Conservation (phyloP, 2,329 filamentous ascomycete genomes). For the Colletotrichum tamarilloi region DNA sequence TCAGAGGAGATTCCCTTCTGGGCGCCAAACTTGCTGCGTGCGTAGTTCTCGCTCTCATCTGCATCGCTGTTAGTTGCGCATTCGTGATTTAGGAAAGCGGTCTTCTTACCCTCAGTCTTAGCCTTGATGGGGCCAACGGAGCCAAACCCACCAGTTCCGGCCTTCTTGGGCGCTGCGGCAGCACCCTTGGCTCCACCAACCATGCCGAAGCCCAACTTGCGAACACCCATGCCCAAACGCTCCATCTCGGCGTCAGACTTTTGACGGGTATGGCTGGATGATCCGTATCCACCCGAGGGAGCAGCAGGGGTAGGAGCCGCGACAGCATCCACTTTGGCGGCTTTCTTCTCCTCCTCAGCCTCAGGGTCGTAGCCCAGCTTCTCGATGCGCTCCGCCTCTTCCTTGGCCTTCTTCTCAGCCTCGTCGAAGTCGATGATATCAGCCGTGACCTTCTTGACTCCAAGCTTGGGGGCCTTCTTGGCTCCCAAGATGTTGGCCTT, state of each 20-base stretch:
- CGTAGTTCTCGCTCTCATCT: constrained; percentile 85
- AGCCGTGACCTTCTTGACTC: constrained; percentile 87
- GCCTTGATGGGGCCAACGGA: constrained; percentile 82
- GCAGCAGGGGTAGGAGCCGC: constrained; percentile 80
- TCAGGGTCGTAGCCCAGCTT: constrained; percentile 96
- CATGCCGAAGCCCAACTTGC: constrained; percentile 88
- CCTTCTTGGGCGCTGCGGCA: constrained; percentile 73
- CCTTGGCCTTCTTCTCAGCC: constrained; percentile 95
- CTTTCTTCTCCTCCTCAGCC: constrained; percentile 72
- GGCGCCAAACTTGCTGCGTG: constrained; percentile 85
- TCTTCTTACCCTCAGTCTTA: constrained; percentile 70
- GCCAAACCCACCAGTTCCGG: constrained; percentile 81
- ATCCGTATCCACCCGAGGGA: constrained; percentile 72
- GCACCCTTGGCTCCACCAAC: constrained; percentile 73
- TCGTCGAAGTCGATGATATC: constrained; percentile 95
- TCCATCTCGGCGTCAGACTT: constrained; percentile 85
- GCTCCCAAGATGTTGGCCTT: constrained; percentile 88
- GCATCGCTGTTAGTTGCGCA: constrained; percentile 1
- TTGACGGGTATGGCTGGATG: constrained; percentile 66
- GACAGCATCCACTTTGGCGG: constrained; percentile 67
- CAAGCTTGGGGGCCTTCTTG: constrained; percentile 87
- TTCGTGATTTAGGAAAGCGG: background rate
- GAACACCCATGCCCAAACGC: constrained; percentile 88
- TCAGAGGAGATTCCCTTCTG: constrained; percentile 98
- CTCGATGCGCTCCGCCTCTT: constrained; percentile 95